Base-by-base conservation (phyloP, 129 eudicot species). In the Flaveria brownii region DNA sequence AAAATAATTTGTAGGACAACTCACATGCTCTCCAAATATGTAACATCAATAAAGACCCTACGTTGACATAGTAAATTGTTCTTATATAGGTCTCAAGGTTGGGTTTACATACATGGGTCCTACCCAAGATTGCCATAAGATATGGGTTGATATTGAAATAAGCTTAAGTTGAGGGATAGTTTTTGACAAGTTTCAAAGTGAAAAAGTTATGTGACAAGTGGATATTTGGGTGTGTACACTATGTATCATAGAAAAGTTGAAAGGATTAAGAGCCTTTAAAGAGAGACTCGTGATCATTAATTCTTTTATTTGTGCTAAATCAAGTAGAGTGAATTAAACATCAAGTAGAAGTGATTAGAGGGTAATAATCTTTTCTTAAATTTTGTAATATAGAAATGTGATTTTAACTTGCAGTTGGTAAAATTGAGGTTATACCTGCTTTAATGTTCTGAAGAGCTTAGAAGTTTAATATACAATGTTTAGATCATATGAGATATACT, bases 11-110 rank as follows among this genome's bases (percentile, higher is more conserved):
- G 14, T 23, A 60, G 66, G 66, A 23, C 66, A 60, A 60, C 66
- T 11, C 66, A 60, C 6, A n/a, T 25, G 66, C 39, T 25, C 66
- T 60, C 9, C 41, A 23, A 25, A 60, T 60, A 23, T 60, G 41
- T 60, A 60, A 60, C 66, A 60, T 60, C 9, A 60, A 59, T 23
- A 60, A 60, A 23, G 66, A 60, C 66, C 66, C 39, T 60, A 60
- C 66, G 17, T 25, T 25, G 41, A 60, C 66, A 60, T 60, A 60
- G 66, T 23, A 23, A 60, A 23, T 60, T 60, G 66, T 23, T 60
- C 66, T 59, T 59, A 59, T 23, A 59, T 23, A 25, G 66, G 36
- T 60, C 26, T 12, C 39, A 60, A 60, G 33, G 9, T 60, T 60
- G 39, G 39, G 5, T 28, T 59, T 59, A 11, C 5, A 25, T 60